Percentiles rank a stretch among this genome's conserved stretches.
Evolutionary conservation across 1,284 basidiomycete genomes (phyloP).

Genomic region (Volvariella surrecta): DNA sequence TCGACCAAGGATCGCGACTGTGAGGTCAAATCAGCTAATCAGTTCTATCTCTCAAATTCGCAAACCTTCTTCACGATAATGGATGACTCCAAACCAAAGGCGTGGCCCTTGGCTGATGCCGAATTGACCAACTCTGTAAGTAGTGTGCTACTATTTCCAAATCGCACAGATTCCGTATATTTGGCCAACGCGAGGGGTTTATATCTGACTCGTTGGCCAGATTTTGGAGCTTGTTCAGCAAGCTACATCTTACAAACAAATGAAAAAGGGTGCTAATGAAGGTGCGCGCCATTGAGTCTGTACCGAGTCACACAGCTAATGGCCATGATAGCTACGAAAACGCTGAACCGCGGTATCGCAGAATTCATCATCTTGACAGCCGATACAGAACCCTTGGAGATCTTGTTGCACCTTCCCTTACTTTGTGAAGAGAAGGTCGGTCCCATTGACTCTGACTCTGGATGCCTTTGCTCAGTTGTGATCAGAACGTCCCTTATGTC

Average conservation of each 20-base stretch:
- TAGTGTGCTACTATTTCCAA: conserved; percentile 12
- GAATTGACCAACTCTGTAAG: conserved; percentile 89
- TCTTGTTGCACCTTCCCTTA: conserved; percentile 93
- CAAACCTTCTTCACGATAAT: conserved; percentile 25
- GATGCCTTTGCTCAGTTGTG: conserved; percentile 3
- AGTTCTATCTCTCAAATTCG: conserved; percentile 2
- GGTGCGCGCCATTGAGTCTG: conserved; percentile 33
- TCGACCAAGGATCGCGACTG: conserved; percentile 70
- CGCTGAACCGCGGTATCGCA: conserved; percentile 96
- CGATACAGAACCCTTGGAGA: conserved; percentile 97
- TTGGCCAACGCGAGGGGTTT: neutral
- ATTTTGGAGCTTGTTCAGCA: conserved; percentile 88
- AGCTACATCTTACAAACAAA: conserved; percentile 89
- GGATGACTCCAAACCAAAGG: conserved; percentile 65
- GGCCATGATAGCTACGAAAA: conserved; percentile 73
- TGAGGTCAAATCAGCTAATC: conserved; percentile 48
- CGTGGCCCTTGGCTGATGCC: conserved; percentile 89
- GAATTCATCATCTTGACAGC: conserved; percentile 99
- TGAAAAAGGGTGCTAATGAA: conserved; percentile 98
- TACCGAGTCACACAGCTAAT: conserved; percentile 4
- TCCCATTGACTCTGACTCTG: conserved; percentile 1
- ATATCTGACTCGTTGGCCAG: conserved; percentile 30
- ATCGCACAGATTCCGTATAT: no score
- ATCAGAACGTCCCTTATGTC: conserved; percentile 90
- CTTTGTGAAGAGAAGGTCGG: conserved; percentile 96